A percentile compares a stretch with the other conserved stretches of the same genome.
phyloP scores from a whole-genome alignment of 2,329 filamentous ascomycete genomes.

The Sporothrix variecibatus region DNA sequence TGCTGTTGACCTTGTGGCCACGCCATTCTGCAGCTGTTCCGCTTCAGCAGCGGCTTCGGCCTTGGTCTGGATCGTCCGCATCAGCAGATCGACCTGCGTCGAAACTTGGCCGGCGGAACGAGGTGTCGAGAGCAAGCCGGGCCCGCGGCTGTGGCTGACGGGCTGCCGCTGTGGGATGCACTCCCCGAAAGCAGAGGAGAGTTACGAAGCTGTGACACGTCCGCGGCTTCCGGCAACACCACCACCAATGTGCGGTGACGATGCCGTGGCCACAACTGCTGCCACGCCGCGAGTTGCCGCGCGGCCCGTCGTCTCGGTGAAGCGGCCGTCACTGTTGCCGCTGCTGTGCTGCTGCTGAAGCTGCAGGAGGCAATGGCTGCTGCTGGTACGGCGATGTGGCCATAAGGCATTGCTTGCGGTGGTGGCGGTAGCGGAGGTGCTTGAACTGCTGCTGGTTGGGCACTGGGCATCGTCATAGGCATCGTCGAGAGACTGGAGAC shows the following conservation, averaged over 20 bases:
- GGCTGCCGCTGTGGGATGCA: conserved; percentile 39
- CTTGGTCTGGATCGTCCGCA: conserved; percentile 82
- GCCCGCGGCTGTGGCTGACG: conserved; percentile 36
- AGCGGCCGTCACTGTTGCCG: neutral
- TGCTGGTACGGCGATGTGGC: conserved; percentile 14
- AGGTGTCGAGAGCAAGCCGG: conserved; percentile 30
- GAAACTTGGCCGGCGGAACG: conserved; percentile 56
- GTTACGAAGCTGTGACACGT: neutral
- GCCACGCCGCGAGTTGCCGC: neutral
- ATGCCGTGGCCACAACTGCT: conserved; percentile 7
- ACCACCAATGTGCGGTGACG: neutral
- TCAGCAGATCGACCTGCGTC: conserved; percentile 84
- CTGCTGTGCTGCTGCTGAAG: conserved; percentile 27
- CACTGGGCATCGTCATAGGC: neutral
- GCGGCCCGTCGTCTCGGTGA: neutral
- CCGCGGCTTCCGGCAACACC: neutral
- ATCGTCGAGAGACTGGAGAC: neutral
- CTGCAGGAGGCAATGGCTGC: neutral
- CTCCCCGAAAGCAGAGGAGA: neutral
- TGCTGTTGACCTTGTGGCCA: neutral
- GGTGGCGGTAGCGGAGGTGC: neutral
- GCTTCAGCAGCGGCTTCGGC: conserved; percentile 40
- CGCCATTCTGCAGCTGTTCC: conserved; percentile 44
- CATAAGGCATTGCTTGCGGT: conserved; percentile 6
- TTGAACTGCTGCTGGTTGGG: neutral